A percentile compares a stretch with the other conserved stretches of the same genome.
Evolutionary conservation across 768 basidiomycete genomes (phyloP).

Genomic region (Hemileccinum rubropunctum): DNA sequence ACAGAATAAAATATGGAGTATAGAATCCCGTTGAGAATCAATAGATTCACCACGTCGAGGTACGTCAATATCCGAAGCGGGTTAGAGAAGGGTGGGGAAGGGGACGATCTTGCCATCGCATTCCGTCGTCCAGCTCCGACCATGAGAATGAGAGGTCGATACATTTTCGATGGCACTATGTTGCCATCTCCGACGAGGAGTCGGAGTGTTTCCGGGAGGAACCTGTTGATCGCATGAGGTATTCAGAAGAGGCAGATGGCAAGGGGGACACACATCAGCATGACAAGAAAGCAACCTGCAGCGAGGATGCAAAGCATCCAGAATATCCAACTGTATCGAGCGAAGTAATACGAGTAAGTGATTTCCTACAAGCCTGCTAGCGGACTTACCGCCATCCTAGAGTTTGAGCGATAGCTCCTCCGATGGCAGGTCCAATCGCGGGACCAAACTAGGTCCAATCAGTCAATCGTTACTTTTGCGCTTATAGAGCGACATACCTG

Average conservation of each 20-base stretch:
- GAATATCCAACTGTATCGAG: conserved; percentile 18
- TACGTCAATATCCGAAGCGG: no score
- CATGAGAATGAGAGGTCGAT: conserved; percentile 29
- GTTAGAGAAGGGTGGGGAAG: conserved; percentile 33
- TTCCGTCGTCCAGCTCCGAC: no score
- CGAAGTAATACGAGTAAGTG: neutral
- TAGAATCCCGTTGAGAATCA: conserved; percentile 52
- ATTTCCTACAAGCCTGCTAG: neutral
- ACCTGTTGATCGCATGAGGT: conserved; percentile 10
- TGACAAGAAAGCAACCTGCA: conserved; percentile 7
- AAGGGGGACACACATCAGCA: conserved; percentile 10
- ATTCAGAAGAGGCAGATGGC: neutral
- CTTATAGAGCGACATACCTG: conserved; percentile 38
- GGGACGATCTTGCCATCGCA: neutral
- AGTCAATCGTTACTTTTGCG: neutral
- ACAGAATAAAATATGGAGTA: conserved; percentile 51
- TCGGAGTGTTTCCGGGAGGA: conserved; percentile 25
- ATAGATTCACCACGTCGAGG: conserved; percentile 38
- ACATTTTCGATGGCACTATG: conserved; percentile 21
- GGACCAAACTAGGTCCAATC: conserved; percentile 50
- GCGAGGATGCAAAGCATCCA: conserved; percentile 21
- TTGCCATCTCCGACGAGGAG: conserved; percentile 33
- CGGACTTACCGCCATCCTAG: conserved; percentile 60
- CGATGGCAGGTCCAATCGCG: conserved; percentile 47
- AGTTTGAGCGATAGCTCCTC: conserved; percentile 50